These are phyloP conservation scores for Silene uniflora DNA, from an alignment of 148 eudicot species.

Conservation along the genomic window DNA sequence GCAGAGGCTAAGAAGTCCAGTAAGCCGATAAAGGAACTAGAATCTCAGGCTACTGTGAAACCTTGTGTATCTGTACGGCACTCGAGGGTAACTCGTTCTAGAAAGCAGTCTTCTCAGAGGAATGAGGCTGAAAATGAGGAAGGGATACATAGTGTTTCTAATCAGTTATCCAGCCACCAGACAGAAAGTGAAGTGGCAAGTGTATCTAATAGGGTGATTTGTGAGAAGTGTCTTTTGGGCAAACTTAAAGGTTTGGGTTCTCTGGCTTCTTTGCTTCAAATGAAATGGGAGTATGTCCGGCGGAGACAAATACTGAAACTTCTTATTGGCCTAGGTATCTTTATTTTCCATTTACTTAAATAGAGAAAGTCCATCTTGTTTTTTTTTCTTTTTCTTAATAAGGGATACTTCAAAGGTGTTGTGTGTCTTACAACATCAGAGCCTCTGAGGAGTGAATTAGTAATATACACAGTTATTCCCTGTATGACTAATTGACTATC, in stretches of 20 bases:
- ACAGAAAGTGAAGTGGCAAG: conserved; percentile 22
- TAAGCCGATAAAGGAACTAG: conserved; percentile 45
- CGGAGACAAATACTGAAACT: conserved; percentile 52
- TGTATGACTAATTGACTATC: no score
- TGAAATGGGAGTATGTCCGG: conserved; percentile 79
- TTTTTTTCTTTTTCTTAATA: no score
- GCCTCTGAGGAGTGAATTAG: not conserved
- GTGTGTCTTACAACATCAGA: not conserved
- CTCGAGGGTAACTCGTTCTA: conserved; percentile 57
- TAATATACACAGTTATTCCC: not conserved
- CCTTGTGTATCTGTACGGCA: conserved; percentile 25
- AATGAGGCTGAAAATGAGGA: conserved; percentile 26
- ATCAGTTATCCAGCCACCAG: conserved; percentile 24
- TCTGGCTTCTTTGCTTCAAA: conserved; percentile 32
- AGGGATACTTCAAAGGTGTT: conserved; percentile 2
- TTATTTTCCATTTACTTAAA: not conserved
- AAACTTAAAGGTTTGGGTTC: conserved; percentile 37
- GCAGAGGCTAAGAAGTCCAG: conserved; percentile 35
- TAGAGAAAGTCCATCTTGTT: not conserved
- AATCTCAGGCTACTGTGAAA: conserved; percentile 31
- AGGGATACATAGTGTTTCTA: conserved; percentile 19
- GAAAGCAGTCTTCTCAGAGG: conserved; percentile 31
- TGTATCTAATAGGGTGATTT: conserved; percentile 41
- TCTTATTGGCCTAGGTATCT: conserved; percentile 63
- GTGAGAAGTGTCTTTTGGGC: conserved; percentile 58